Base-by-base conservation (phyloP, 1,284 basidiomycete genomes). In the Abortiporus biennis region DNA sequence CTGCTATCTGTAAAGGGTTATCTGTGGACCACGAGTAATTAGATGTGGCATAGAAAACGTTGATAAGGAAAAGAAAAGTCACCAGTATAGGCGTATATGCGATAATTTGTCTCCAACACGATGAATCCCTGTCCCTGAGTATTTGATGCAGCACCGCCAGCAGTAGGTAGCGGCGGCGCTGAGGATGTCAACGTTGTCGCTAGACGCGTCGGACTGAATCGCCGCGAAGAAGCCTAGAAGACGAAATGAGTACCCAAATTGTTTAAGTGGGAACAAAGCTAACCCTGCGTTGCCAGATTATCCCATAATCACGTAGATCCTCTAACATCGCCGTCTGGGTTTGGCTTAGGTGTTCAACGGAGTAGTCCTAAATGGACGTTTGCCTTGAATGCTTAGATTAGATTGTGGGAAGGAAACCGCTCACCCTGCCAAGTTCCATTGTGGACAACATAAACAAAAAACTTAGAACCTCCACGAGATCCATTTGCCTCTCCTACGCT, bases 21-120 rank as follows among this genome's bases (percentile, higher is more conserved):
- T 91, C 90, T 92, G 50, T 29, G 42, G 38, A 38, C 37, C 46
- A 40, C 9, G 9, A 29, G n/a, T 9, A 43, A 53, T 41, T 37
- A 46, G 48, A 56, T 46, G n/a, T n/a, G n/a, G n/a, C n/a, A n/a
- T n/a, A n/a, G n/a, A n/a, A n/a, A n/a, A n/a, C n/a, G n/a, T n/a
- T n/a, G n/a, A n/a, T n/a, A n/a, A n/a, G n/a, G n/a, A n/a, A n/a
- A n/a, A n/a, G n/a, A n/a, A n/a, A 24, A 55, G 67, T 50, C 63
- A 92, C 91, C 86, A 29, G 96, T 99, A 64, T 99, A 99, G 1
- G 96, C 96, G 63, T 99, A 99, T 45, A 99, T 69, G 49, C 94
- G 86, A 68, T 98, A 99, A 67, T 99, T 99, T 17, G 96, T 99
- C 69, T 99, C 96, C 27, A 99, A 74, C 53, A 99, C 86, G 52